A percentile compares a stretch with the other conserved stretches of the same genome.
These are phyloP conservation scores for Massarina eburnea DNA, from an alignment of 2,329 filamentous ascomycete genomes.

Conservation along the genomic window DNA sequence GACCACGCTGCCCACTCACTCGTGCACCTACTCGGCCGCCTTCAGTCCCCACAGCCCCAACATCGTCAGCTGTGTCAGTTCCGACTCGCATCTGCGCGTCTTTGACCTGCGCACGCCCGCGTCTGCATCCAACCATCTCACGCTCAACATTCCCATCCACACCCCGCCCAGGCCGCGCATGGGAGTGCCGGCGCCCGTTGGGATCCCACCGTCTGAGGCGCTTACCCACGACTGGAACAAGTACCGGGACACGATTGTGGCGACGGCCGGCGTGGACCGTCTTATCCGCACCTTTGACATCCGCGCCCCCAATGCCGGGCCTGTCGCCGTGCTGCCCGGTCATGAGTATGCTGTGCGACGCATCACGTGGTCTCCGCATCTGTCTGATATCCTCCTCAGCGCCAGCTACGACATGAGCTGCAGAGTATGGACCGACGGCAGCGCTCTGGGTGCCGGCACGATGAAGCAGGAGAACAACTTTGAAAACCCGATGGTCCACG, in stretches of 20 bases:
- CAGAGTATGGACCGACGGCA: slow-evolving; percentile 87
- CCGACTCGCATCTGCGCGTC: slow-evolving; percentile 84
- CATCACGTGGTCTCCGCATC: slow-evolving; percentile 89
- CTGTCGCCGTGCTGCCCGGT: slow-evolving; percentile 72
- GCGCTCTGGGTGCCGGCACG: slow-evolving; percentile 47
- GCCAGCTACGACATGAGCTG: slow-evolving; percentile 99
- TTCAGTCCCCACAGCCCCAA: slow-evolving; percentile 88
- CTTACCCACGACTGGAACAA: slow-evolving; percentile 99
- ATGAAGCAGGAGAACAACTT: slow-evolving; percentile 37
- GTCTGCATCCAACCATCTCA: slow-evolving; percentile 84
- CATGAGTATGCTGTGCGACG: slow-evolving; percentile 90
- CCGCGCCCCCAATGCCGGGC: slow-evolving; percentile 71
- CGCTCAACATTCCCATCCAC: slow-evolving; percentile 81
- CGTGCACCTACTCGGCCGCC: slow-evolving; percentile 89
- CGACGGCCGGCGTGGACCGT: slow-evolving; percentile 86
- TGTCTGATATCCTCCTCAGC: slow-evolving; percentile 82
- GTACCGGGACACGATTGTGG: slow-evolving; percentile 81
- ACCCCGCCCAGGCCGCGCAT: slow-evolving; percentile 59
- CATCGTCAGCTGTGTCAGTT: slow-evolving; percentile 82
- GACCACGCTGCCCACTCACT: slow-evolving; percentile 84
- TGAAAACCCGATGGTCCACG: slow-evolving; percentile 41
- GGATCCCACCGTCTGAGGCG: slow-evolving; percentile 71
- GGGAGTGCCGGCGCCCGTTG: slow-evolving; percentile 43
- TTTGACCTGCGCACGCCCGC: slow-evolving; percentile 90
- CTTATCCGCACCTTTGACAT: slow-evolving; percentile 89